Evolutionary conservation across 306 rosid genomes (phyloP).

Genomic region (Vigna angularis): DNA sequence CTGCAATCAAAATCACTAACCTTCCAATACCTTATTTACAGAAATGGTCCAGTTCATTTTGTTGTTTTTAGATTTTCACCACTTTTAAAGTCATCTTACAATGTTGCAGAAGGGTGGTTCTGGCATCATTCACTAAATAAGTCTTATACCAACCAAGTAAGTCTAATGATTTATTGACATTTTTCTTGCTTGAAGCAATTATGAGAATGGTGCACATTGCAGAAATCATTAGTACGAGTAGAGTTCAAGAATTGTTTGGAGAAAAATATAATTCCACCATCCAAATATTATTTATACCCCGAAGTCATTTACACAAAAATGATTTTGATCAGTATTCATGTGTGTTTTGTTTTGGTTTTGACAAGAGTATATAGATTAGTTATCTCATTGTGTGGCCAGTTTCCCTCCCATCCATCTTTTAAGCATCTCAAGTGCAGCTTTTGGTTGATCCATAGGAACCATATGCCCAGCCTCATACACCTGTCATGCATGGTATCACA

Average conservation of each 20-base stretch:
- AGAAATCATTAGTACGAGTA: not conserved
- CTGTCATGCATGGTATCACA: constrained; percentile 38
- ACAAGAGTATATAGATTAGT: constrained; percentile 19
- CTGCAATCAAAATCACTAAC: too few relatives aligned
- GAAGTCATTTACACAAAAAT: not conserved
- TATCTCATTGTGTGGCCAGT: constrained; percentile 19
- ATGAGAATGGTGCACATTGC: not conserved
- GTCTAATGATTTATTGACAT: not conserved
- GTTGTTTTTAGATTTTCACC: not conserved
- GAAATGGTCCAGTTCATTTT: not conserved
- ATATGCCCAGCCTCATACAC: constrained; percentile 82
- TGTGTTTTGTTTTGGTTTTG: not conserved
- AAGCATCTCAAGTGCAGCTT: constrained; percentile 82
- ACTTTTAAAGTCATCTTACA: not conserved
- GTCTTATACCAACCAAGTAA: not conserved
- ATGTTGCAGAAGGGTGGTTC: not conserved
- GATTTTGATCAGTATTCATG: not conserved
- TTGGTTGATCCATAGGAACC: constrained; percentile 98
- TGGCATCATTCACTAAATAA: not conserved
- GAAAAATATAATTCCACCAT: not conserved
- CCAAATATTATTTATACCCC: constrained; percentile 25
- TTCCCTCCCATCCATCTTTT: constrained; percentile 73
- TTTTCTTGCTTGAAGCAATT: not conserved
- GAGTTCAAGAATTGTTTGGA: not conserved
- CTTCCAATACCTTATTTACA: too few relatives aligned